Percentiles rank a stretch among this genome's conserved stretches.
These are phyloP conservation scores for Nelumbo lutea DNA, from an alignment of 164 flowering plant genomes.

Conservation along the genomic window DNA sequence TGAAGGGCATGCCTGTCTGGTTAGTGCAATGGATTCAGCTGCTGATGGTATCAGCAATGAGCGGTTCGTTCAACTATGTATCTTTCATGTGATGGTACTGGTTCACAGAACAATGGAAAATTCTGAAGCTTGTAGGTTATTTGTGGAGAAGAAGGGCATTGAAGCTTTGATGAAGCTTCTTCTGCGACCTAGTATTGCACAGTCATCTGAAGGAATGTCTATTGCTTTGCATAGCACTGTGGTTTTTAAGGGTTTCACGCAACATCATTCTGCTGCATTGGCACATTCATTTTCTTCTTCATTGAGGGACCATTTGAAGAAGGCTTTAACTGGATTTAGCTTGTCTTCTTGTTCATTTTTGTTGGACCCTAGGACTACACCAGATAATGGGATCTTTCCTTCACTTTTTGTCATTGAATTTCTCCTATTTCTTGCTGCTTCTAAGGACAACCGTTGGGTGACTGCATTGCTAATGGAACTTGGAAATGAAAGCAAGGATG, in stretches of 20 bases:
- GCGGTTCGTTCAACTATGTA: slow-evolving; percentile 68
- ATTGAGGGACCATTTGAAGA: slow-evolving; percentile 72
- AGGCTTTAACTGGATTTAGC: slow-evolving; percentile 57
- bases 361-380: slow-evolving; percentile 52
- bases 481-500: slow-evolving; percentile 86
- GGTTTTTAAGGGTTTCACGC: slow-evolving; percentile 97
- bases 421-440: slow-evolving; percentile 89
- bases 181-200: slow-evolving; percentile 77
- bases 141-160: slow-evolving; percentile 95
- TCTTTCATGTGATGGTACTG: slow-evolving; percentile 94
- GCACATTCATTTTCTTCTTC: slow-evolving; percentile 88
- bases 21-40: slow-evolving; percentile 33
- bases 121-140: slow-evolving; percentile 88
- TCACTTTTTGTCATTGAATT: slow-evolving; percentile 83
- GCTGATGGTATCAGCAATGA: slow-evolving; percentile 64
- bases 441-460: slow-evolving; percentile 91
- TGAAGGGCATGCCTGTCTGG: slow-evolving; percentile 28
- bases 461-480: slow-evolving; percentile 87
- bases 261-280: slow-evolving; percentile 84
- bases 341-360: slow-evolving; percentile 57
- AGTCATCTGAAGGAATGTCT: slow-evolving; percentile 95
- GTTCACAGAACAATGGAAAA: slow-evolving; percentile 92
- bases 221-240: slow-evolving; percentile 91
- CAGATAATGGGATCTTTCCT: slow-evolving; percentile 61
- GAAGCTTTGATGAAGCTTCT: slow-evolving; percentile 85